These are phyloP conservation scores for Garcia nutans DNA, from an alignment of 345 rosid genomes.

Conservation along the genomic window DNA sequence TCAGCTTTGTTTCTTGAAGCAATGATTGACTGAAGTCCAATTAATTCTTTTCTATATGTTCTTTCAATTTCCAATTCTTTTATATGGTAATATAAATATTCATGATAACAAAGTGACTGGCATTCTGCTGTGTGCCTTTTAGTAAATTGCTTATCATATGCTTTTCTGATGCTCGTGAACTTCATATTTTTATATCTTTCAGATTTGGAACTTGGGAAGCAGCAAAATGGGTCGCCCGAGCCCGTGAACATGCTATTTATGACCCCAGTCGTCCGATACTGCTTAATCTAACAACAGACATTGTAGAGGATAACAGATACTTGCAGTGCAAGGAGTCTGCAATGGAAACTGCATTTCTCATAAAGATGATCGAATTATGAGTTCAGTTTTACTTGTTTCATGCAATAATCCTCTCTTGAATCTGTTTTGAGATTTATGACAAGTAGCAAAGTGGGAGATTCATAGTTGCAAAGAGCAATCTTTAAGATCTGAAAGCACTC, in stretches of 20 bases:
- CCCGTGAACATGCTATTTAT: constrained; percentile 63
- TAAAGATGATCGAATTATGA: constrained; percentile 64
- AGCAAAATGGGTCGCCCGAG: constrained; percentile 85
- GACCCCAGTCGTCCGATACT: constrained; percentile 65
- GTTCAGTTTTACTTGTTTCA: background rate
- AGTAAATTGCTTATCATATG: background rate
- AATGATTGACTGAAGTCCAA: constrained; percentile 5
- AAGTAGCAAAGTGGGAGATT: background rate
- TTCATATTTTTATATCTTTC: constrained; percentile 1
- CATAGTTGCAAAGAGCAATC: background rate
- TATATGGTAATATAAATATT: background rate
- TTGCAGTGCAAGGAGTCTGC: constrained; percentile 75
- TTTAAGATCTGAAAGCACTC: background rate
- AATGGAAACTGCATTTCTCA: constrained; percentile 69
- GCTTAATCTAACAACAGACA: constrained; percentile 69
- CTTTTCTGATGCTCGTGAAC: background rate
- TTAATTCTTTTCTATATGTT: background rate
- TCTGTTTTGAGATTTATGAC: background rate
- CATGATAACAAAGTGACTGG: background rate
- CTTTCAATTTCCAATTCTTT: too few relatives aligned
- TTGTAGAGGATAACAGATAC: constrained; percentile 86
- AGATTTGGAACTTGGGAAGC: constrained; percentile 98
- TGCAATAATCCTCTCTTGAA: background rate
- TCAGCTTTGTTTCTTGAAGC: background rate
- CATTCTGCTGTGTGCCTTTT: background rate